Base-by-base conservation (phyloP, 1,284 basidiomycete species). In the Meira miltonrushii region DNA sequence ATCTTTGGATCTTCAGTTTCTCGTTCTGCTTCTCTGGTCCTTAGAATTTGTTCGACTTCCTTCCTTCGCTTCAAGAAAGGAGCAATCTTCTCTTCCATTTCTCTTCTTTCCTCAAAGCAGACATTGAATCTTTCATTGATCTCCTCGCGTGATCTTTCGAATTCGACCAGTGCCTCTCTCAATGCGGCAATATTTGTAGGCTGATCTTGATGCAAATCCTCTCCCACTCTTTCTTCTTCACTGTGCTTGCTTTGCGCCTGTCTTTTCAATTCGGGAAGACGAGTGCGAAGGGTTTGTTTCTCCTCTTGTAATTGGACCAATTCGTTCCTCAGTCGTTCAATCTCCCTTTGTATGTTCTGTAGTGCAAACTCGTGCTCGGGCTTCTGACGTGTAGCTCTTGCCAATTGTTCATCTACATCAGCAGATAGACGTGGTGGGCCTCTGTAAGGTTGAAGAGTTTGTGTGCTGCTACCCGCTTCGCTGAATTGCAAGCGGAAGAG, bases 171-270 rank as follows among this genome's bases (percentile, higher is more conserved):
- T 81, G 56, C 71, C 23, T 81, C 82, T 62, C 88, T 83, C 21
- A 92, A 80, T 5, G 83, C 85, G 21, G 84, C 82, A 15, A 92
- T 82, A 68, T 85, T 86, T 13, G 84, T 84, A 1, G 90, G 88
- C 68, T 88, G 81, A 37, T 87, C 87, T 50, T 89, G 86, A 58
- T 87, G 86, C 19, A 85, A 82, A 66, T 88, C 86, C 23, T 85
- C 81, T 60, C 83, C 81, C 10, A 82, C 79, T 12, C 64, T 62
- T 17, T 56, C 40, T 41, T 40, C 25, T 15, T 47, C 60, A 28
- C 44, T 39, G 58, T 48, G 39, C 58, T 21, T 62, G 58, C 11
- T 65, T 61, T 10, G 65, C 2, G 46, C 46, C 12, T 23, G 46
- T 21, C 46, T 19, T 21, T 48, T n/a, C 25, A 48, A 21, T 7